These are phyloP conservation scores for Leptodontidium sp. DNA, from an alignment of 2,329 filamentous ascomycete genomes.

Conservation along the genomic window DNA sequence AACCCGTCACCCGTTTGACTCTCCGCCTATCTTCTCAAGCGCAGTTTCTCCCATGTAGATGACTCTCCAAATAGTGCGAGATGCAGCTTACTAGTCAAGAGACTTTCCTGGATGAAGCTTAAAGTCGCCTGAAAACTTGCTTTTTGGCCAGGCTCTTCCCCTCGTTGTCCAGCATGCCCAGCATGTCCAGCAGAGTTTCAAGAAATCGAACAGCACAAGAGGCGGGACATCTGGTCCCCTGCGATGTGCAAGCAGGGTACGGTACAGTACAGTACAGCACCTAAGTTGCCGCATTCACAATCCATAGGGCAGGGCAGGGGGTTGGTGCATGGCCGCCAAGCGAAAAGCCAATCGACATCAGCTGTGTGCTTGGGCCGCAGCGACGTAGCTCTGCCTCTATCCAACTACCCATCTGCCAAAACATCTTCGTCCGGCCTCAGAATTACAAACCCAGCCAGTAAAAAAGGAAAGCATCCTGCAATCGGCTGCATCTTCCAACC, in stretches of 20 bases:
- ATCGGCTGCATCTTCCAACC: slow-evolving; percentile 3
- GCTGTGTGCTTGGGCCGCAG: slow-evolving; percentile 11
- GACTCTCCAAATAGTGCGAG: not conserved
- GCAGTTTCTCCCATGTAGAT: not conserved
- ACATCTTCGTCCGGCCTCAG: slow-evolving; percentile 16
- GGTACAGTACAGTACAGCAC: too few relatives aligned
- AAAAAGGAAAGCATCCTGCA: slow-evolving; percentile 12
- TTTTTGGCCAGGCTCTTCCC: not conserved
- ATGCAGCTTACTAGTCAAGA: not conserved
- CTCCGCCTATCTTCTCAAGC: not conserved
- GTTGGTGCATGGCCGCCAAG: slow-evolving; percentile 6
- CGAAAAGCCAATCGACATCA: slow-evolving; percentile 23
- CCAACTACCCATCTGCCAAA: slow-evolving; percentile 9
- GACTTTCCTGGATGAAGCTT: slow-evolving; percentile 20
- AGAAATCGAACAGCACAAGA: slow-evolving; percentile 7
- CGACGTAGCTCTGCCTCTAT: not conserved
- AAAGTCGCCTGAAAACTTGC: slow-evolving; percentile 15
- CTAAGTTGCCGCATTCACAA: slow-evolving; percentile 2
- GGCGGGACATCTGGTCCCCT: slow-evolving; percentile 16
- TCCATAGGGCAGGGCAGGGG: slow-evolving; percentile 19
- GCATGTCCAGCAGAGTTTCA: not conserved
- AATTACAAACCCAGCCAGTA: slow-evolving; percentile 14
- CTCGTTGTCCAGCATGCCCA: not conserved
- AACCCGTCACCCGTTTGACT: not conserved
- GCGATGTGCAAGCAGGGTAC: not conserved